A percentile compares a stretch with the other conserved stretches of the same genome.
These are phyloP conservation scores for Yarrowia keelungensis DNA, from an alignment of 805 yeast species.

Conservation along the genomic window DNA sequence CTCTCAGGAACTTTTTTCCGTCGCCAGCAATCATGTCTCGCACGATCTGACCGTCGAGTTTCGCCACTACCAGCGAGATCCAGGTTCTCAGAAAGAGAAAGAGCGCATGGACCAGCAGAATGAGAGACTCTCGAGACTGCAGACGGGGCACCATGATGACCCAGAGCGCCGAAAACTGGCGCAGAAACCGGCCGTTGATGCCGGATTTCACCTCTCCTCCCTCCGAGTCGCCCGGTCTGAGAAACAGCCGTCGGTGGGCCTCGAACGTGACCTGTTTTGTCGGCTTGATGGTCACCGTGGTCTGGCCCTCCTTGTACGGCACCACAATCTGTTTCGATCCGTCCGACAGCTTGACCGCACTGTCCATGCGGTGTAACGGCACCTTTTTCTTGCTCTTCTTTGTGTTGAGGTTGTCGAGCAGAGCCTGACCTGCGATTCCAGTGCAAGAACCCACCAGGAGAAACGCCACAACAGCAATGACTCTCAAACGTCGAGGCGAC, in stretches of 20 bases:
- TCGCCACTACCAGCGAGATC: conserved; percentile 83
- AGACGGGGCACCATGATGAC: conserved; percentile 79
- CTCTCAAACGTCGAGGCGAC: conserved; percentile 28
- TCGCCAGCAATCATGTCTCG: conserved; percentile 85
- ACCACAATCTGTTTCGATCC: conserved; percentile 48
- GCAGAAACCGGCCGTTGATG: conserved; percentile 68
- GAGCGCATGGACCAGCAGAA: conserved; percentile 72
- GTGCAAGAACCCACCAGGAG: conserved; percentile 30
- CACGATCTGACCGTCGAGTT: conserved; percentile 90
- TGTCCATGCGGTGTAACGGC: conserved; percentile 43
- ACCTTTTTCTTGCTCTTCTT: conserved; percentile 27
- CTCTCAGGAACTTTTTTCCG: conserved; percentile 74
- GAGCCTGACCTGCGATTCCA: conserved; percentile 34
- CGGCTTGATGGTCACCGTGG: conserved; percentile 47
- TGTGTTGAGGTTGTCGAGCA: conserved; percentile 18
- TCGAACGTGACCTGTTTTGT: conserved; percentile 47
- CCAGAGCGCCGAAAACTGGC: conserved; percentile 79
- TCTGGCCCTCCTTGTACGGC: conserved; percentile 40
- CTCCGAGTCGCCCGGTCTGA: conserved; percentile 40
- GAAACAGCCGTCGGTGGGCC: conserved; percentile 47
- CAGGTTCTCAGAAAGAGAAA: conserved; percentile 84
- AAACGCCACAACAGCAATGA: conserved; percentile 23
- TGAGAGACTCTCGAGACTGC: conserved; percentile 67
- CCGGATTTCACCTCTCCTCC: conserved; percentile 44
- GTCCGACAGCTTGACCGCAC: conserved; percentile 45